These are phyloP conservation scores for Tolypocladium tropicale DNA, from an alignment of 2,329 filamentous ascomycete genomes.

Conservation along the genomic window DNA sequence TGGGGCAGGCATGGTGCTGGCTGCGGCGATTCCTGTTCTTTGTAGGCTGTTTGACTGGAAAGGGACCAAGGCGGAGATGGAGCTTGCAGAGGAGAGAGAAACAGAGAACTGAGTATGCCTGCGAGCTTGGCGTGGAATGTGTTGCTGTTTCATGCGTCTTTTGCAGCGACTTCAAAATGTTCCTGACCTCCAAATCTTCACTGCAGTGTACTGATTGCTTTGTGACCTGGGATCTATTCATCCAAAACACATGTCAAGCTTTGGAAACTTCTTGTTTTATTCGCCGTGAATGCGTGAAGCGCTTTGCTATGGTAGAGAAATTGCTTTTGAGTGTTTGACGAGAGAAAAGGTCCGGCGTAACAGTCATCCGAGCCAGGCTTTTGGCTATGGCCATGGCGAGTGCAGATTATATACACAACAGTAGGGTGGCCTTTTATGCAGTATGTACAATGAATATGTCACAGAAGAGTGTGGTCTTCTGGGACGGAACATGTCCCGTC, in stretches of 20 bases:
- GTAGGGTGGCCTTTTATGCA: background rate
- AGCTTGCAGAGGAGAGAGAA: background rate
- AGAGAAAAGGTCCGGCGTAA: background rate
- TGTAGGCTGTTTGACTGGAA: background rate
- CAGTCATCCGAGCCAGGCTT: background rate
- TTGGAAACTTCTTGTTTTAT: background rate
- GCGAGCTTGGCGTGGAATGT: background rate
- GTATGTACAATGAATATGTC: background rate
- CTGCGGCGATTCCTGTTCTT: constrained; percentile 9
- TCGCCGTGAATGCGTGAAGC: background rate
- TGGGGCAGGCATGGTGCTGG: constrained; percentile 10
- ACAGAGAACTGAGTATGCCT: background rate
- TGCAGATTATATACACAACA: background rate
- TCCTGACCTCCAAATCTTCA: background rate
- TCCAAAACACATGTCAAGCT: too few species aligned
- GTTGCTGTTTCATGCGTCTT: background rate
- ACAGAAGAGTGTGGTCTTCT: background rate
- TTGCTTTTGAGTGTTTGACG: background rate
- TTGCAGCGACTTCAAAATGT: background rate
- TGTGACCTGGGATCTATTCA: too few species aligned
- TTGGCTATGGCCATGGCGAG: background rate
- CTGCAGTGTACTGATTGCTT: background rate
- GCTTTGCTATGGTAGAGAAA: background rate
- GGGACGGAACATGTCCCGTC: too few species aligned
- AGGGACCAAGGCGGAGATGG: background rate